Base-by-base conservation (phyloP, 768 basidiomycete genomes). In the Lactifluus rugatus region DNA sequence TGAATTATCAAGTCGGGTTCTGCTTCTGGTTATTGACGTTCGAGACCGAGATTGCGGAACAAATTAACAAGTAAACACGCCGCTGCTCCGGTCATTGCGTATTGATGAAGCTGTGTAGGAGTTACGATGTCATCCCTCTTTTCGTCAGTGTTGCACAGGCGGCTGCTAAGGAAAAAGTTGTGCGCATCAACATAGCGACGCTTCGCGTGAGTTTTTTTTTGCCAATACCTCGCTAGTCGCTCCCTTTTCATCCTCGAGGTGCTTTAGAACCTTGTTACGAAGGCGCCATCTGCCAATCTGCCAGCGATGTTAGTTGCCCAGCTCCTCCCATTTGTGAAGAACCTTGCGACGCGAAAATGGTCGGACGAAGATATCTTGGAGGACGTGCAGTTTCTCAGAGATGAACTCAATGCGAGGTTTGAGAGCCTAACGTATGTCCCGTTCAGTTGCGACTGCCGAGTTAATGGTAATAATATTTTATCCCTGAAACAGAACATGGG, bases 101-200 rank as follows among this genome's bases (percentile, higher is more conserved):
- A 25, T 32, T 23, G 52, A 44, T 61, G 45, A 56, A 19, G 26
- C 49, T n/a, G 14, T 64, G 11, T 57, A 96, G 93, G 74, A 88
- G 85, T 70, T 95, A 85, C 70, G 89, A 95, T 67, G 78, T 97
- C 36, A 85, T 96, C 64, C 89, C 93, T 25, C 74, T 90, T 23
- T 76, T 99, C 39, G 83, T 85, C 32, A 81, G 86, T 47, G 82
- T 92, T 39, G 93, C 93, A 2, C 89, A 94, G 68, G 80, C 76
- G 6, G 94, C 94, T 5, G 87, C 89, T 32, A 99, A 99, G 71
- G 95, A 98, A 74, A 99, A 99, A 71, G 91, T 99, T 28, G 88
- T 92, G 60, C 84, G 96, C 9, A 88, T 98, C 14, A 84, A 94
- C 55, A 77, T 97, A 37, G 91, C 96, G 14, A 92, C 94, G 1